phyloP scores from a whole-genome alignment of 495 filamentous ascomycete genomes.

The Trichoderma reesei region DNA sequence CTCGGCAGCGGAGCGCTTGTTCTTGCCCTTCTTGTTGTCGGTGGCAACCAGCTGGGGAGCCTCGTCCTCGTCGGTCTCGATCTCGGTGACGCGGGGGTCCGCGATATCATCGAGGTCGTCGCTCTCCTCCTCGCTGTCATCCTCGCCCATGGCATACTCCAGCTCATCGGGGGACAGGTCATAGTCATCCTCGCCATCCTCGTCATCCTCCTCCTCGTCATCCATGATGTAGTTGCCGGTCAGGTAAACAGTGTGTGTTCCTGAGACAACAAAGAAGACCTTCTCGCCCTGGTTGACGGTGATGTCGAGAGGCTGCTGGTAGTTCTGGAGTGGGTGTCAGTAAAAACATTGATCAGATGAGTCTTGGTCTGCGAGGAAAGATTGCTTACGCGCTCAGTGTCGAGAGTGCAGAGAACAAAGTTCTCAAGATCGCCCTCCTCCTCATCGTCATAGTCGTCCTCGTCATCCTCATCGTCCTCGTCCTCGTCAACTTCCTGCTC shows the following conservation, averaged over 20 bases:
- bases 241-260: conserved; percentile 81
- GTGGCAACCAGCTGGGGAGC: conserved; percentile 62
- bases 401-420: conserved; percentile 87
- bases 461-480: conserved; percentile 27
- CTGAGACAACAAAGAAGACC: conserved; percentile 83
- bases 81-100: conserved; percentile 70
- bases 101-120: conserved; percentile 78
- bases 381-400: conserved; percentile 51
- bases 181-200: conserved; percentile 64
- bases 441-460: conserved; percentile 51
- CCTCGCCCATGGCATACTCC: conserved; percentile 19
- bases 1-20: conserved; percentile 73
- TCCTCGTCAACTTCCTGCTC: conserved; percentile 47
- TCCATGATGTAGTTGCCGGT: conserved; percentile 86
- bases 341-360: background rate
- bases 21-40: conserved; percentile 62
- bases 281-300: conserved; percentile 75
- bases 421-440: conserved; percentile 69
- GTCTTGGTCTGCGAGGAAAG: background rate
- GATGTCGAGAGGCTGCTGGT: conserved; percentile 92
- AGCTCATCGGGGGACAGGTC: conserved; percentile 67
- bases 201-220: conserved; percentile 52
- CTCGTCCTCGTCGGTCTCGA: conserved; percentile 66
- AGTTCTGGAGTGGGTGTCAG: conserved; percentile 52
- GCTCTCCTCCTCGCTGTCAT: conserved; percentile 61